A percentile compares a stretch with the other conserved stretches of the same genome.
These are phyloP conservation scores for Epichloe typhina DNA, from an alignment of 2,329 filamentous ascomycete species.

Conservation along the genomic window DNA sequence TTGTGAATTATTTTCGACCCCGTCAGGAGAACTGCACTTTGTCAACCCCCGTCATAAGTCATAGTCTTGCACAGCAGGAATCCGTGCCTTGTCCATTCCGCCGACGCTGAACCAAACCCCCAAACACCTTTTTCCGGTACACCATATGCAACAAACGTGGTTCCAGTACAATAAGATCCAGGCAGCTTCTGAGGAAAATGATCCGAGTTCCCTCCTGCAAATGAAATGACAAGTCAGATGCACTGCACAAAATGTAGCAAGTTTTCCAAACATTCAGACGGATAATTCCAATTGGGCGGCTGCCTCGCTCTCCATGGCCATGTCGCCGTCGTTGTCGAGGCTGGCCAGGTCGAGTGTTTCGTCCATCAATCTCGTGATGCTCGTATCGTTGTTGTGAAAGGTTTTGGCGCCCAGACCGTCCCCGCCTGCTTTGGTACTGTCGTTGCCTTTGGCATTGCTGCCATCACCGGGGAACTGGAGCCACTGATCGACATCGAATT, in stretches of 20 bases:
- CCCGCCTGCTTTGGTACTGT: not conserved
- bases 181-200: not conserved
- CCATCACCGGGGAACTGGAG: slow-evolving; percentile 42
- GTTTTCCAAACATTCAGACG: not conserved
- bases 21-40: too few relatives aligned
- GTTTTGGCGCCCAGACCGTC: not conserved
- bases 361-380: slow-evolving; percentile 16
- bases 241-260: too few relatives aligned
- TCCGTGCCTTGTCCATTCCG: too few relatives aligned
- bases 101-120: too few relatives aligned
- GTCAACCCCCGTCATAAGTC: too few relatives aligned
- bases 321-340: slow-evolving; percentile 16
- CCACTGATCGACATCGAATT: slow-evolving; percentile 47
- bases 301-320: slow-evolving; percentile 4
- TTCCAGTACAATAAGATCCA: too few relatives aligned
- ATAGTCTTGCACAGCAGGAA: too few relatives aligned
- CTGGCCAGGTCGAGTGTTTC: slow-evolving; percentile 17
- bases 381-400: slow-evolving; percentile 2
- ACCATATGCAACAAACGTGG: too few relatives aligned
- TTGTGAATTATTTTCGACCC: too few relatives aligned
- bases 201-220: not conserved
- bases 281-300: slow-evolving; percentile 3
- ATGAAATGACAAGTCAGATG: too few relatives aligned
- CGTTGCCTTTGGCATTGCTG: slow-evolving; percentile 25
- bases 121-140: too few relatives aligned